These are phyloP conservation scores for Nakazawaea pomicola DNA, from an alignment of 805 yeast genomes.

Conservation along the genomic window DNA sequence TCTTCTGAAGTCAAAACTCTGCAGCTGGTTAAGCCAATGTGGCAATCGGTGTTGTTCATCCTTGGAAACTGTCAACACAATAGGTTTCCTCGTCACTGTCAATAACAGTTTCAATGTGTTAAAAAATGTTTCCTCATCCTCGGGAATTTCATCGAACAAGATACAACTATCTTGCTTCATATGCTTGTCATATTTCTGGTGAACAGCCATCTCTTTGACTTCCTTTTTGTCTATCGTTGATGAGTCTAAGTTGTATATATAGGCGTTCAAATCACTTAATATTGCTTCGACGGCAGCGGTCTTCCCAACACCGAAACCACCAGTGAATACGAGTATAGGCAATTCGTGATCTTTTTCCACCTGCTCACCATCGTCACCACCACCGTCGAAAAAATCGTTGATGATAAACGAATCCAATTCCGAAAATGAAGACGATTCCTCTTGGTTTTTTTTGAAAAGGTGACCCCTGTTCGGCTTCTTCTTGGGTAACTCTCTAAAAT, in stretches of 20 bases:
- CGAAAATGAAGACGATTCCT: neutral
- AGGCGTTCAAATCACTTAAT: slow-evolving; percentile 4
- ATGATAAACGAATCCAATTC: slow-evolving; percentile 7
- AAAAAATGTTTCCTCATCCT: slow-evolving; percentile 12
- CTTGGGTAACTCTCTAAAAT: slow-evolving; percentile 4
- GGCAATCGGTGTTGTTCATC: slow-evolving; percentile 5
- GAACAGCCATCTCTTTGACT: slow-evolving; percentile 8
- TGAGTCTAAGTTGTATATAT: slow-evolving; percentile 10
- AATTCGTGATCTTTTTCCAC: slow-evolving; percentile 8
- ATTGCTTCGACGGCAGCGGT: slow-evolving; percentile 5
- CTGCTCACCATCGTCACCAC: slow-evolving; percentile 2
- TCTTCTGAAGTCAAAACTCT: slow-evolving; percentile 5
- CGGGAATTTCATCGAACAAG: slow-evolving; percentile 12
- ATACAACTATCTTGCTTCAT: slow-evolving; percentile 12
- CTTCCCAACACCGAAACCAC: slow-evolving; percentile 11
- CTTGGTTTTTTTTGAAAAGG: slow-evolving; percentile 9
- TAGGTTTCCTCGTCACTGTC: slow-evolving; percentile 10
- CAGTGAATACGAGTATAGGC: slow-evolving; percentile 8
- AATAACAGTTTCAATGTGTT: slow-evolving; percentile 1
- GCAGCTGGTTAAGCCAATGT: slow-evolving; percentile 8
- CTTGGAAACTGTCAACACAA: slow-evolving; percentile 6
- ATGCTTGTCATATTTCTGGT: slow-evolving; percentile 12
- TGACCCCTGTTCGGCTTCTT: slow-evolving; percentile 12
- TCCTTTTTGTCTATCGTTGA: slow-evolving; percentile 10
- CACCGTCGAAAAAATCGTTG: slow-evolving; percentile 4